Base-by-base conservation (phyloP, 2,329 filamentous ascomycete genomes). In the Phyllosticta citribraziliensis region DNA sequence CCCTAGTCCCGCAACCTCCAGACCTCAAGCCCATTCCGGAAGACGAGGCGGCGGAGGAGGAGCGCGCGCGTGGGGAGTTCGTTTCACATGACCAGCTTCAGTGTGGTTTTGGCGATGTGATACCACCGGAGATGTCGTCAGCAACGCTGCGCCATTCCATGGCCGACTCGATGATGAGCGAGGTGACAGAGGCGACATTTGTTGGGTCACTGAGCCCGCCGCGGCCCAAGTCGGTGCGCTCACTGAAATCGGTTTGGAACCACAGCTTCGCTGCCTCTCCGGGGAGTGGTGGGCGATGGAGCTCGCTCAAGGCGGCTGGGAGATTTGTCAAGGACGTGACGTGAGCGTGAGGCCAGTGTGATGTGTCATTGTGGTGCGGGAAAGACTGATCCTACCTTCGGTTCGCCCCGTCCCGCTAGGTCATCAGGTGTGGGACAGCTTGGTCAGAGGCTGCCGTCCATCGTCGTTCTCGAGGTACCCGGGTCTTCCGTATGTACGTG, bases 111-210 rank as follows among this genome's bases (percentile, higher is more conserved):
- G n/a, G 40, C 14, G 40, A n/a, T 14, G 12, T n/a, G 14, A 14
- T 40, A 11, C 35, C 35, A 40, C 14, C 17, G n/a, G 40, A 47
- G 40, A 3, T 47, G 40, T 47, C 40, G 14, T 47, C 40, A 27
- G 59, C 59, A 9, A 57, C 47, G 3, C 55, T 61, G 17, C 54
- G 59, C 19, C 52, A 54, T 20, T 61, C 59, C 2, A 50, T 61
- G 20, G 59, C 55, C 10, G 59, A 61, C 52, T 60, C 58, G 14
- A 35, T 56, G 58, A n/a, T 60, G 40, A 60, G 58, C 58, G 58
- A 56, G 50, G 51, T 52, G 14, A 60, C 58, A 11, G 58, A 56
- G 50, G 51, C 58, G 14, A 60, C 58, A 11, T 53, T 54, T 17
- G 58, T 60, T 14, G 58, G 53, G 10, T 60, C 58, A n/a, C 56